Evolutionary conservation across 208 protist species (phyloP).

Genomic region (Spongospora subterranea): DNA sequence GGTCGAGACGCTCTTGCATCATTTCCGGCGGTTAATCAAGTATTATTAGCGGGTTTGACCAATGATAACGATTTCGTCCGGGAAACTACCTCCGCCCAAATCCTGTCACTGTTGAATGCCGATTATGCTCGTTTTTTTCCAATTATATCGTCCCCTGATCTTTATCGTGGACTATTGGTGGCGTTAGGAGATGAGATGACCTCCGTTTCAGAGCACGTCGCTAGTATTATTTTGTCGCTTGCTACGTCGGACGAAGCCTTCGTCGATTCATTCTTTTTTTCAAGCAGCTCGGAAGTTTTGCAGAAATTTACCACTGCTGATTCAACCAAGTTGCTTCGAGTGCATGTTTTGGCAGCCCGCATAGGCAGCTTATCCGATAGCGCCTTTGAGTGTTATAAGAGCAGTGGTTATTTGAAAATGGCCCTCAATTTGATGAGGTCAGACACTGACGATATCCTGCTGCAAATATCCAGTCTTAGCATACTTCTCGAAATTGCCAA

Average conservation of each 20-base stretch:
- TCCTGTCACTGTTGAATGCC: not conserved
- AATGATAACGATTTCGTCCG: not conserved
- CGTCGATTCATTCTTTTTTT: not conserved
- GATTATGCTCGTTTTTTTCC: not conserved
- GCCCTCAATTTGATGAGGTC: not conserved
- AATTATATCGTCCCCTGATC: not conserved
- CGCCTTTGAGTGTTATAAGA: not conserved
- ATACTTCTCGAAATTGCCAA: not conserved
- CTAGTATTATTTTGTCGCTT: not conserved
- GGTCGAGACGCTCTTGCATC: not conserved
- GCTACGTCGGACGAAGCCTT: not conserved
- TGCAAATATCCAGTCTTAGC: not conserved
- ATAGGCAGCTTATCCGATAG: not conserved
- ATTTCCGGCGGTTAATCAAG: not conserved
- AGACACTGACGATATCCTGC: not conserved
- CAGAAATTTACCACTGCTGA: too few species aligned
- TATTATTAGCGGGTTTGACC: not conserved
- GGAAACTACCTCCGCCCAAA: not conserved
- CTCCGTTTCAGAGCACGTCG: not conserved
- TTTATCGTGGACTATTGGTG: not conserved
- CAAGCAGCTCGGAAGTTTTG: not conserved
- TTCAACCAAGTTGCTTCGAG: not conserved
- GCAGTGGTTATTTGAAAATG: not conserved
- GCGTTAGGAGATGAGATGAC: not conserved
- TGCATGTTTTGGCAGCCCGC: not conserved